Evolutionary conservation across 2,329 filamentous ascomycete species (phyloP).

Genomic region (Stylonectria norvegica): DNA sequence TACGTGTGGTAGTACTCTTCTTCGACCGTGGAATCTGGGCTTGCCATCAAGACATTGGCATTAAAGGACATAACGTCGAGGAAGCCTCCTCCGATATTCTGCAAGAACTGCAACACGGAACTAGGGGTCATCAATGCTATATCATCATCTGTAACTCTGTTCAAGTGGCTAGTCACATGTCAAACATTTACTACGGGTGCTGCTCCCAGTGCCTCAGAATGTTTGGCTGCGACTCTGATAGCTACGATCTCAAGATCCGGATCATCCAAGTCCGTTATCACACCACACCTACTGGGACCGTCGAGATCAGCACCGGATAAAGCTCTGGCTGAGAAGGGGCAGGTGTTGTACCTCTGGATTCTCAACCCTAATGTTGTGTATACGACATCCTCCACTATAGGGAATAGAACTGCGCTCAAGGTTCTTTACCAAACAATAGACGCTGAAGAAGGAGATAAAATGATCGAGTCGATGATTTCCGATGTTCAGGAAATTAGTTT

Average conservation of each 20-base stretch:
- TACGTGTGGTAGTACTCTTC: conserved; percentile 38
- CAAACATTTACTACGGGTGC: conserved; percentile 24
- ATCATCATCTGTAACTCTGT: conserved; percentile 46
- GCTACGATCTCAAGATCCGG: conserved; percentile 55
- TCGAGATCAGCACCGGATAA: conserved; percentile 2
- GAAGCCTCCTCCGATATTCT: conserved; percentile 41
- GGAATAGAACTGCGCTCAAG: conserved; percentile 45
- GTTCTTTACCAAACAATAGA: conserved; percentile 48
- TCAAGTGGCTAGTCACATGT: conserved; percentile 56
- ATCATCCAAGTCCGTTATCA: conserved; percentile 54
- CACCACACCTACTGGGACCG: conserved; percentile 30
- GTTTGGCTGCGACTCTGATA: conserved; percentile 50
- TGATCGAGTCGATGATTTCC: conserved; percentile 50
- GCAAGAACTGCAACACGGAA: conserved; percentile 43
- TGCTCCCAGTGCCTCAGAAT: conserved; percentile 44
- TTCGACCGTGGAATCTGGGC: conserved; percentile 29
- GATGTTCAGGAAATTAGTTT: conserved; percentile 59
- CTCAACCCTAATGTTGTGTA: conserved; percentile 55
- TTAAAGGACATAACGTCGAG: conserved; percentile 20
- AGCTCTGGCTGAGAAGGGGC: background rate
- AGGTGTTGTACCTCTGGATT: conserved; percentile 50
- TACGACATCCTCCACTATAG: conserved; percentile 37
- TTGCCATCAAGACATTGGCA: conserved; percentile 29
- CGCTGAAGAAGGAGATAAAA: conserved; percentile 42
- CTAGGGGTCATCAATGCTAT: conserved; percentile 48